Conservation (phyloP, 345 rosid genomes). For the Rhodamnia argentea region DNA sequence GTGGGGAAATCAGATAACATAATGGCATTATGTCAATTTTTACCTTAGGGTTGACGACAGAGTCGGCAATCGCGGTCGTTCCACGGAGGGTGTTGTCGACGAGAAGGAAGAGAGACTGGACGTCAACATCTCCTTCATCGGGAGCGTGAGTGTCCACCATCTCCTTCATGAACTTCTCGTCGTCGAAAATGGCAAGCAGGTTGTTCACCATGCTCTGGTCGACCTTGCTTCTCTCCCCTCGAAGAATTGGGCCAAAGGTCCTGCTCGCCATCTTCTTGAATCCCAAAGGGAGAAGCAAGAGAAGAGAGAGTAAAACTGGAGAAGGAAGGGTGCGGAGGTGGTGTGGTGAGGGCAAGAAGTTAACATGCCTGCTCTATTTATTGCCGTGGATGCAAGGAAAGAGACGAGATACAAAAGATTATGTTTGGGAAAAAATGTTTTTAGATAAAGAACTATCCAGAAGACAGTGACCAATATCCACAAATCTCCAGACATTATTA, state of each 20-base stretch:
- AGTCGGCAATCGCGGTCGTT: not conserved
- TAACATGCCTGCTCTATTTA: not conserved
- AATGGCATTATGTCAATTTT: not conserved
- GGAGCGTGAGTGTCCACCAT: constrained; percentile 4
- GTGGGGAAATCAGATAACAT: not conserved
- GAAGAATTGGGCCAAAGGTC: not conserved
- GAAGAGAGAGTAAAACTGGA: not conserved
- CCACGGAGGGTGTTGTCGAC: constrained; percentile 2
- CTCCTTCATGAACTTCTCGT: constrained; percentile 1
- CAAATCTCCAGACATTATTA: not conserved
- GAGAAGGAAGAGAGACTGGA: constrained; percentile 1
- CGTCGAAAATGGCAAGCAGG: not conserved
- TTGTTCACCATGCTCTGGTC: not conserved
- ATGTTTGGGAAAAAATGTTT: not conserved
- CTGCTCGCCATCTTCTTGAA: not conserved
- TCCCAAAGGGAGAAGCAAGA: not conserved
- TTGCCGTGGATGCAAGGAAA: not conserved
- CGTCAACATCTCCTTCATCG: constrained; percentile 1
- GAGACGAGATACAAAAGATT: not conserved
- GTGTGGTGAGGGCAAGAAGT: not conserved
- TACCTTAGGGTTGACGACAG: not conserved
- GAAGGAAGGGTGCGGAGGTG: not conserved
- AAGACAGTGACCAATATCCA: not conserved
- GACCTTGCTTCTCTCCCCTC: not conserved
- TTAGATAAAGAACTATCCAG: not conserved